Evolutionary conservation across 2,329 filamentous ascomycete genomes (phyloP), one percentile per base, ranked within the genome.

Genomic region (Aureobasidium lini): DNA sequence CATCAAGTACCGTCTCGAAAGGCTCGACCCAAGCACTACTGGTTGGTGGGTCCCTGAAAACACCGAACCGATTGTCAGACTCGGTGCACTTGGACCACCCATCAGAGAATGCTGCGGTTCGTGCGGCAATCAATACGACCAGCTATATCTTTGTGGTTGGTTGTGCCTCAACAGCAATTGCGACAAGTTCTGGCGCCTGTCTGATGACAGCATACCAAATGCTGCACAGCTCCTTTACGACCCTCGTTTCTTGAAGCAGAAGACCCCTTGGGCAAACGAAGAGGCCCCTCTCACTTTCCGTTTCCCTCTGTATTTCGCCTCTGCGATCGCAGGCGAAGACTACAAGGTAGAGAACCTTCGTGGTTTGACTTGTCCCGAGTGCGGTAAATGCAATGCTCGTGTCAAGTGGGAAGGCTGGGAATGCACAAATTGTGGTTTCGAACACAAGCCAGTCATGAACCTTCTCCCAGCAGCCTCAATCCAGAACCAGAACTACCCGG

Each of bases 291-390:
- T 73, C 56, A 70, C 23, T 18, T 48, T 57, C 16, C 43, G 42
- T 15, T 32, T 57, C 32, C 43, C 54, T 7, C 61, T 77, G 0
- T 70, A 76, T 9, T 66, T 72, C 1, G 64, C 70, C 0, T 72
- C 73, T 13, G 69, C 73, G 0, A 66, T 73, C 4, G 64, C 71
- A 1, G 76, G 76, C 4, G 73, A 77, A 58, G 79, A 81, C 3
- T 78, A 80, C 0, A 78, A 81, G 10, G 72, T 74, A 2, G 69
- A 75, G 8, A 83, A 80, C 59, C 86, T 83, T 66, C 75, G 76
- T 53, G 88, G 87, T 0, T 81, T 90, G 48, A 81, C 87, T 1
- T 92, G 88, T 64, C 84, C 83, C 0, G 61, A 72, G 1, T 91
- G 88, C 63, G 73, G 76, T 0, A 79, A 82, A 42, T 89, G 87